Evolutionary conservation across 306 rosid species (phyloP).

Genomic region (Hylodesmum podocarpum): DNA sequence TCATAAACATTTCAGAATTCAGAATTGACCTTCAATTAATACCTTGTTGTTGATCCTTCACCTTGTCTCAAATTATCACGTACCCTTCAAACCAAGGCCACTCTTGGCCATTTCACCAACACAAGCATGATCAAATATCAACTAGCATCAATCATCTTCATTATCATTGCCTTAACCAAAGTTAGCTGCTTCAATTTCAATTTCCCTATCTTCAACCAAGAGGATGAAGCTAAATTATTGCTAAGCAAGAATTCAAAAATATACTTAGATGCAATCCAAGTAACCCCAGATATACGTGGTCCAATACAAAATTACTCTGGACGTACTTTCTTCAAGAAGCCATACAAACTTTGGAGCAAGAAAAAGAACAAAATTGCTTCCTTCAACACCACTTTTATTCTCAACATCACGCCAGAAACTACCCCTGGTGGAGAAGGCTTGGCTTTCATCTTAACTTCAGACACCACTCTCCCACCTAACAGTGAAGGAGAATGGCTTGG

Average conservation of each 20-base stretch:
- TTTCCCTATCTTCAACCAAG: conserved; percentile 24
- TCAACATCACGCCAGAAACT: conserved; percentile 8
- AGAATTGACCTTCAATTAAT: conserved; percentile 5
- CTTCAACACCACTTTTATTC: conserved; percentile 43
- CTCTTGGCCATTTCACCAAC: background rate
- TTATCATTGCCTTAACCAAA: background rate
- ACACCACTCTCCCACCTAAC: conserved; percentile 26
- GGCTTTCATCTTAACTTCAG: conserved; percentile 44
- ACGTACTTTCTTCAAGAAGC: conserved; percentile 23
- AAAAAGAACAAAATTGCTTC: conserved; percentile 20
- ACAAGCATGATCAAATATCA: conserved; percentile 11
- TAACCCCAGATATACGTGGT: conserved; percentile 40
- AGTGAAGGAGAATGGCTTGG: conserved; percentile 49
- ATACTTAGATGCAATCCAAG: conserved; percentile 33
- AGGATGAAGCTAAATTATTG: background rate
- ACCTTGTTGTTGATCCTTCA: background rate
- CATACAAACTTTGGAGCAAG: conserved; percentile 36
- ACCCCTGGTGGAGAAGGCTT: conserved; percentile 47
- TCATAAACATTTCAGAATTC: background rate
- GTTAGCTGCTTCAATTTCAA: conserved; percentile 30
- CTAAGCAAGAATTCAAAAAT: conserved; percentile 12
- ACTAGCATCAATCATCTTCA: conserved; percentile 15
- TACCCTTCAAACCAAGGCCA: background rate
- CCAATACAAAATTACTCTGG: background rate
- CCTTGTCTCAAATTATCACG: background rate